Base-by-base conservation (phyloP, 1,284 basidiomycete genomes). In the Tilletia setariae region DNA sequence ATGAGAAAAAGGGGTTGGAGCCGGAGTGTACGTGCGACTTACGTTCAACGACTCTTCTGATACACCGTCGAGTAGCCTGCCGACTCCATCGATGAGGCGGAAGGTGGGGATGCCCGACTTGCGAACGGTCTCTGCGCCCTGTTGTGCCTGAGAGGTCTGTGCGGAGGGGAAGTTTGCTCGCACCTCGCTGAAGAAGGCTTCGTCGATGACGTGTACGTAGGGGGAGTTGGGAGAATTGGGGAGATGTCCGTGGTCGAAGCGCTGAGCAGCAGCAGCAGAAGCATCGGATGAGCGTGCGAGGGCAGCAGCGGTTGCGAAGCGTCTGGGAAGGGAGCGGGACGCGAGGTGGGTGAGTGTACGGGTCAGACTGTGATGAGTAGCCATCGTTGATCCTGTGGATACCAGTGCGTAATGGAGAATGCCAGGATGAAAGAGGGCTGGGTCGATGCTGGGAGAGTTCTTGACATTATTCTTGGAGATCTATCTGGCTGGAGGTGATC, bases 91-190 rank as follows among this genome's bases (percentile, higher is more conserved):
- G 62, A 75, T 67, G 64, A 79, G 72, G 21, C 78, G 68, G 51
- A 70, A 79, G 51, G 78, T 78, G 25, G 78, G 78, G 62, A 79
- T 79, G 44, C 71, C 71, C 46, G 63, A 25, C 28, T 71, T 75
- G 64, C 68, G 72, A 19, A 30, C 42, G 30, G 23, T 28, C 23
- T 6, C 25, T 25, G n/a, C 23, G 21, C 28, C 25, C 53, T 6
- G 23, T 7, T 11, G 11, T 9, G 16, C 21, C 11, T 51, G 49
- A 21, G 53, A 21, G 9, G 53, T 15, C 23, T 59, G 53, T 6
- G 53, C 53, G 15, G 71, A 71, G 30, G 73, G 69, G 4, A 65
- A 71, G 28, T 74, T 74, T 30, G 73, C 73, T 25, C 67, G 68
- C 51, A 76, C 70, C 11, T 68, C 53, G 69, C 77, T 76, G 62